Conservation (phyloP, 2,329 filamentous ascomycete species). For the Penicillium sp. region DNA sequence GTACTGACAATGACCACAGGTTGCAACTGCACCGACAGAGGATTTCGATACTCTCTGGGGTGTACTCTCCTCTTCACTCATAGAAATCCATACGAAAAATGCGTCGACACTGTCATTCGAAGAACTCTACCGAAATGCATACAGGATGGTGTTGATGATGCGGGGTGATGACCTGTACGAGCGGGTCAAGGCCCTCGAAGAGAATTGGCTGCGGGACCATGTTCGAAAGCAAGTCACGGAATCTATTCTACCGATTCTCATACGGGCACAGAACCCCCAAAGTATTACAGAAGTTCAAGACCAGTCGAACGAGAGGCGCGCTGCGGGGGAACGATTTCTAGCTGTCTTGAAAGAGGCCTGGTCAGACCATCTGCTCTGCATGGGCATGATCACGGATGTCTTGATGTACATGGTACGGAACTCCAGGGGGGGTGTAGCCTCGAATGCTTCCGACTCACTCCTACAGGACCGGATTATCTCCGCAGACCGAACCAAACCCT, state of each 20-base stretch:
- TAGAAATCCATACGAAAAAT: constrained; percentile 90
- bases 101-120: constrained; percentile 91
- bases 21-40: constrained; percentile 62
- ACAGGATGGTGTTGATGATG: constrained; percentile 91
- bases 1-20: constrained; percentile 48
- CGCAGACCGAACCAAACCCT: constrained; percentile 72
- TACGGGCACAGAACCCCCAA: constrained; percentile 60
- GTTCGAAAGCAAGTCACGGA: constrained; percentile 74
- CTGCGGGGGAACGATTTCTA: constrained; percentile 83
- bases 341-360: constrained; percentile 77
- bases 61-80: constrained; percentile 75
- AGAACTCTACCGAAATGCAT: constrained; percentile 89
- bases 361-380: constrained; percentile 88
- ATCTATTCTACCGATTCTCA: constrained; percentile 72
- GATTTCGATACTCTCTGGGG: constrained; percentile 90
- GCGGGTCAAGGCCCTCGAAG: constrained; percentile 79
- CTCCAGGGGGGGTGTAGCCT: not conserved
- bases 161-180: constrained; percentile 83
- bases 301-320: constrained; percentile 75
- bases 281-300: constrained; percentile 56
- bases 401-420: constrained; percentile 84
- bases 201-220: constrained; percentile 75
- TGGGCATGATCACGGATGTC: constrained; percentile 96
- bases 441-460: constrained; percentile 10
- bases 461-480: constrained; percentile 79